These are phyloP conservation scores for Coemansia sp. DNA, from an alignment of 192 early-diverging fungal species.

Conservation along the genomic window DNA sequence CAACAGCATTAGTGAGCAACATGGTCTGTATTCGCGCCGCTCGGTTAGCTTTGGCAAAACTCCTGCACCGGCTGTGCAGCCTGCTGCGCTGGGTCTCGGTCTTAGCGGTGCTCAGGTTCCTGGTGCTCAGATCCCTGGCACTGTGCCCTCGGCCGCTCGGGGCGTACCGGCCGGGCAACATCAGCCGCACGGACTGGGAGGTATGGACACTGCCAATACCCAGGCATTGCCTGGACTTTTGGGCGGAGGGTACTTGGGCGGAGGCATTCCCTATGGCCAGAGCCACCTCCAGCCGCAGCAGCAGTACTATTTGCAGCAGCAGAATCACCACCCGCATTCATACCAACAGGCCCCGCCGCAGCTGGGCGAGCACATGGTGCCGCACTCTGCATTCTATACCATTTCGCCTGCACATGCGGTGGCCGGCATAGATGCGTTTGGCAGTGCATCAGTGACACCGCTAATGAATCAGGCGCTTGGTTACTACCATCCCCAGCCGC, in stretches of 20 bases:
- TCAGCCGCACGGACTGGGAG: constrained; percentile 12
- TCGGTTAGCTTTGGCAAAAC: constrained; percentile 47
- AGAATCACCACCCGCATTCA: too few relatives aligned
- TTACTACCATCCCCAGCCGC: constrained; percentile 17
- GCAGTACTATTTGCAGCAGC: background rate
- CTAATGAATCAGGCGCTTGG: constrained; percentile 5
- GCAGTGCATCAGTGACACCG: constrained; percentile 8
- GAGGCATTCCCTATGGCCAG: constrained; percentile 11
- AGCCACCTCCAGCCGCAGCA: constrained; percentile 20
- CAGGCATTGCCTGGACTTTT: constrained; percentile 22
- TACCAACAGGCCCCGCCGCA: constrained; percentile 20
- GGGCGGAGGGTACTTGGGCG: constrained; percentile 7
- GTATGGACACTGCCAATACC: constrained; percentile 18
- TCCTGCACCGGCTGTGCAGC: constrained; percentile 8
- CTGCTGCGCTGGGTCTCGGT: constrained; percentile 34
- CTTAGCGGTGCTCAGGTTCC: constrained; percentile 38
- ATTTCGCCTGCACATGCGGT: constrained; percentile 27
- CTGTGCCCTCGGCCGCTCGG: constrained; percentile 14
- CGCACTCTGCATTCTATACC: constrained; percentile 42
- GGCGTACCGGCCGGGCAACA: constrained; percentile 9
- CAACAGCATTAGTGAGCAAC: constrained; percentile 50
- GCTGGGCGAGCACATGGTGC: constrained; percentile 20
- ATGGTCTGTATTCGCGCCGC: constrained; percentile 28
- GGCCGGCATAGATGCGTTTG: constrained; percentile 26
- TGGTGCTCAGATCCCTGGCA: constrained; percentile 10